These are phyloP conservation scores for Hymenoscyphus fraxineus DNA, from an alignment of 2,329 filamentous ascomycete species.

Conservation along the genomic window DNA sequence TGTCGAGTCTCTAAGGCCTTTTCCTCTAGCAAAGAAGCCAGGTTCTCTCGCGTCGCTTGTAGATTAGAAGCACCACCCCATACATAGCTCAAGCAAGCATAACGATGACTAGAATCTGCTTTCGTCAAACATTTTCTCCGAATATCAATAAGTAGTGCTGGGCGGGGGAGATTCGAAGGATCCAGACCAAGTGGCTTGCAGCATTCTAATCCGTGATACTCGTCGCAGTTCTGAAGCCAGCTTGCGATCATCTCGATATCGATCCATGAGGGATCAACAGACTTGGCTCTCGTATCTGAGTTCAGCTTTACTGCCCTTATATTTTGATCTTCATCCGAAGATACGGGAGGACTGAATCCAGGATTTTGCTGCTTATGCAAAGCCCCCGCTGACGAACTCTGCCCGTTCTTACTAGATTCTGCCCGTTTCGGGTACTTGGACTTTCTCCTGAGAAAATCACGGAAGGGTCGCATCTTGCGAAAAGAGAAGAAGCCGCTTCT, in stretches of 20 bases:
- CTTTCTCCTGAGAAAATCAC: too few species aligned
- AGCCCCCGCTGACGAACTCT: too few species aligned
- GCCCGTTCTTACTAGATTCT: too few species aligned
- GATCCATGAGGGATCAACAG: not conserved
- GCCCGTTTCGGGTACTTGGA: too few species aligned
- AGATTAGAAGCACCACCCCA: conserved; percentile 15
- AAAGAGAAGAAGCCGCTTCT: too few species aligned
- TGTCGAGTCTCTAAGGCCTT: conserved; percentile 2
- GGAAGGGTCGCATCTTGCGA: too few species aligned
- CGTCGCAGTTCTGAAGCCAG: not conserved
- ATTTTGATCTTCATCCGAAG: too few species aligned
- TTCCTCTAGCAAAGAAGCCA: conserved; percentile 3
- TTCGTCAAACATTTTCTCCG: not conserved
- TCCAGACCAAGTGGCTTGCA: not conserved
- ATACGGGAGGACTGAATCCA: too few species aligned
- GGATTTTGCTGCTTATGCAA: too few species aligned
- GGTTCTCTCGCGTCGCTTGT: conserved; percentile 8
- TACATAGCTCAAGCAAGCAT: conserved; percentile 19
- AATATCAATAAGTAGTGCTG: not conserved
- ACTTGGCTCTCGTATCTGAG: not conserved
- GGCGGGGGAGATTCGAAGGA: not conserved
- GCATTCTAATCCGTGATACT: not conserved
- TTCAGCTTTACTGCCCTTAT: too few species aligned
- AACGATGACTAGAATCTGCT: conserved; percentile 1
- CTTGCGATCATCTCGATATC: conserved; percentile 1